Percentiles rank a stretch among this genome's conserved stretches.
Evolutionary conservation across 2,329 filamentous ascomycete species (phyloP).

Genomic region (Fusarium oligoseptatum): DNA sequence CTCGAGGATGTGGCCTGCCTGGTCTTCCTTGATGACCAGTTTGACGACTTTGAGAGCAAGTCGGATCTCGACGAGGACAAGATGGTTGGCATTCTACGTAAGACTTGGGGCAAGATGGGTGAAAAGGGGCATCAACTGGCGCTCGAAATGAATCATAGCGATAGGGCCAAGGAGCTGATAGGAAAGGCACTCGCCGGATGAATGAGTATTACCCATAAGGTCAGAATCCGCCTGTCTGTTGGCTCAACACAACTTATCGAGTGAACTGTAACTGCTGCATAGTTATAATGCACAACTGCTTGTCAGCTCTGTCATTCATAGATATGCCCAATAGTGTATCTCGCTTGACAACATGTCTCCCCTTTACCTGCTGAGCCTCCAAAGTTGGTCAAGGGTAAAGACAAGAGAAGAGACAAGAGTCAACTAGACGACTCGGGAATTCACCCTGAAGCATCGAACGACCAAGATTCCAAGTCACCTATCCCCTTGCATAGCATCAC

Average conservation of each 20-base stretch:
- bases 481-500: conserved; percentile 19
- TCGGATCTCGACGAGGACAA: conserved; percentile 80
- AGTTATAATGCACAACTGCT: not conserved
- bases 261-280: not conserved
- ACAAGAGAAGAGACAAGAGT: not conserved
- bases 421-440: not conserved
- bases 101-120: conserved; percentile 85
- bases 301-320: not conserved
- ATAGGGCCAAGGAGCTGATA: conserved; percentile 72
- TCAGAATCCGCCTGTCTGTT: not conserved
- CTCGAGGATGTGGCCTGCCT: conserved; percentile 90
- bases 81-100: conserved; percentile 76
- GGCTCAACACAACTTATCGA: not conserved
- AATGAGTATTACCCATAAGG: not conserved
- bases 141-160: conserved; percentile 74
- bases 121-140: conserved; percentile 72
- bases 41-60: conserved; percentile 81
- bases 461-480: not conserved
- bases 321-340: not conserved
- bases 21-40: conserved; percentile 89
- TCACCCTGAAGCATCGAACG: not conserved
- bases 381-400: not conserved
- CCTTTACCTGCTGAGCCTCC: not conserved
- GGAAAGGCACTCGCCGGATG: conserved; percentile 67
- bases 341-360: not conserved